phyloP scores from a whole-genome alignment of 805 yeast species.

The Kregervanrija pseudodelftensis region DNA sequence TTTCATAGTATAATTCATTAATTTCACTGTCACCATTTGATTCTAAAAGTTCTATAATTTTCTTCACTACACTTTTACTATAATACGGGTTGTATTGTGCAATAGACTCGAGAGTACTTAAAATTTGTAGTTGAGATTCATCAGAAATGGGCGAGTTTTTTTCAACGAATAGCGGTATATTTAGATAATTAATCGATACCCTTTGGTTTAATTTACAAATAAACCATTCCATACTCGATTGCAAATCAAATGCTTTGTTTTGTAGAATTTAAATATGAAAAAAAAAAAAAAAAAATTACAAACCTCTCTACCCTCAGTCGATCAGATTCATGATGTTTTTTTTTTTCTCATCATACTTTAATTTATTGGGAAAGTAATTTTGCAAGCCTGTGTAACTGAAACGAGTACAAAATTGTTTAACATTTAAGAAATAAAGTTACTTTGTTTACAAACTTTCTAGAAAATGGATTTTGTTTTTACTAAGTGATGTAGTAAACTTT shows the following conservation, averaged over 20 bases:
- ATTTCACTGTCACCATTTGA: conserved; percentile 13
- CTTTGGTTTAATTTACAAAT: conserved; percentile 24
- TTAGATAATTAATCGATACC: conserved; percentile 15
- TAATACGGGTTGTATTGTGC: conserved; percentile 43
- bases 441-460: too few relatives aligned
- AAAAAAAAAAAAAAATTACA: too few relatives aligned
- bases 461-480: too few relatives aligned
- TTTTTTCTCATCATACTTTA: too few relatives aligned
- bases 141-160: conserved; percentile 3
- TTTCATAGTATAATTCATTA: conserved; percentile 38
- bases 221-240: conserved; percentile 17
- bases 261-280: too few relatives aligned
- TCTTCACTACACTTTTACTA: conserved; percentile 37
- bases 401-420: too few relatives aligned
- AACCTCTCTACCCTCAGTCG: too few relatives aligned
- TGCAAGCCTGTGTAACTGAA: too few relatives aligned
- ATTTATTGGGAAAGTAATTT: too few relatives aligned
- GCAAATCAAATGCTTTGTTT: not conserved
- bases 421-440: too few relatives aligned
- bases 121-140: conserved; percentile 17
- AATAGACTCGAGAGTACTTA: conserved; percentile 17
- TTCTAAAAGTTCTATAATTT: conserved; percentile 32
- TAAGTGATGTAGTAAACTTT: too few relatives aligned
- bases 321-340: too few relatives aligned
- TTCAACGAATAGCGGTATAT: not conserved